Base-by-base conservation (phyloP, 176 grass and related monocot genomes). In the Oryza nivara region DNA sequence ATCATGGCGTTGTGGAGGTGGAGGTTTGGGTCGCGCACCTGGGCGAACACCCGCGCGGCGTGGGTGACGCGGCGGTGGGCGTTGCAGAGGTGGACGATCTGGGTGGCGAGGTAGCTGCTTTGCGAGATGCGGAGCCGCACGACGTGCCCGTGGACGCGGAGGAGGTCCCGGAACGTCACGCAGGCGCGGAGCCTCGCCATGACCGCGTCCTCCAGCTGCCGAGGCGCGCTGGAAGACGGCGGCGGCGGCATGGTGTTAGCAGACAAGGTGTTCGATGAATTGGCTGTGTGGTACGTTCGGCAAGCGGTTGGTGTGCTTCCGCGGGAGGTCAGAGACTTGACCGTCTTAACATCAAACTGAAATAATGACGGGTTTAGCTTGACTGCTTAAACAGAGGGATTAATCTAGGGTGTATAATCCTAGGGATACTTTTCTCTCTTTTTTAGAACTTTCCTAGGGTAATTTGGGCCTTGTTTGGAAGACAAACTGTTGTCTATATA, bases 1-100 rank as follows among this genome's bases (percentile, higher is more conserved):
- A 94, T 92, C 90, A 92, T 35, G 46, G 90, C 87, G 48, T 90
- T 92, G 82, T 88, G 68, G 68, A 94, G 79, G 79, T 89, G 86
- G 22, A 86, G 52, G 74, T 88, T 90, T 26, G 92, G 92, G 2
- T 65, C 74, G 40, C 61, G 84, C 20, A 92, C 78, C 3, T 81
- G 87, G 54, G 44, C 13, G 82, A 94, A 90, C 12, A 92, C 90
- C 41, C 64, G 87, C 51, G 71, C 70, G 40, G 89, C 87, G 90
- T 94, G 88, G 2, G 72, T 79, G 69, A 78, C n/a, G 46, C 82
- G 83, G 73, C 75, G 71, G 80, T 86, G 76, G 78, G 74, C 79
- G 38, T 75, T 90, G 90, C 82, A 94, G 72, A 86, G 19, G 35
- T 89, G 88, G 25, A 94, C 69, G 78, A 92, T 94, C 64, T 86